These are phyloP conservation scores for Aspergillus olivimuriae DNA, from an alignment of 495 filamentous ascomycete genomes.

Conservation along the genomic window DNA sequence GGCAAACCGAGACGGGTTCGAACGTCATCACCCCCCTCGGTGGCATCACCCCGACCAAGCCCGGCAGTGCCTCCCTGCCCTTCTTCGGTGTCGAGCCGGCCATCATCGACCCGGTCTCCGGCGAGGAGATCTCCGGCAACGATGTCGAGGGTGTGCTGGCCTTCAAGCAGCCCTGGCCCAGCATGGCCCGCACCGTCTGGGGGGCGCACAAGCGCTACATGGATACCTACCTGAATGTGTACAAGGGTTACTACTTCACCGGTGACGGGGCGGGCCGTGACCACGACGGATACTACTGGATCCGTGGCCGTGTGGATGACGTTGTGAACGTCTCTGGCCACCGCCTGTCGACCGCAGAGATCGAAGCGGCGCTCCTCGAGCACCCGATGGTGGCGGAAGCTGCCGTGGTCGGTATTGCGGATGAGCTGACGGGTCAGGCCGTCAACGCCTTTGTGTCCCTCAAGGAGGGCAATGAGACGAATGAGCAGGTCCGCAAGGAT, in stretches of 20 bases:
- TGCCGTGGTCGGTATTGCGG: constrained; percentile 86
- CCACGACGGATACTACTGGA: constrained; percentile 99
- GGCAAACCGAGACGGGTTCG: constrained; percentile 99
- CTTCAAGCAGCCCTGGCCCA: constrained; percentile 98
- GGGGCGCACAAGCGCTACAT: constrained; percentile 97
- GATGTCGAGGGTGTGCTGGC: constrained; percentile 97
- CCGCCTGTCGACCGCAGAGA: constrained; percentile 93
- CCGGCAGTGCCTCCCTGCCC: constrained; percentile 49
- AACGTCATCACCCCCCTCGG: constrained; percentile 66
- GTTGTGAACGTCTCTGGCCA: constrained; percentile 98
- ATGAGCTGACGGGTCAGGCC: constrained; percentile 92
- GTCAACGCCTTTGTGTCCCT: constrained; percentile 95
- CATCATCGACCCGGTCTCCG: constrained; percentile 95
- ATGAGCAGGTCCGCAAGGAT: constrained; percentile 83
- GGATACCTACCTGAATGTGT: constrained; percentile 97
- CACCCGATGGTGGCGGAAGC: constrained; percentile 81
- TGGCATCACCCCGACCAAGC: constrained; percentile 51
- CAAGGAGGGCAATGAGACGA: constrained; percentile 76
- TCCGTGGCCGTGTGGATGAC: constrained; percentile 96
- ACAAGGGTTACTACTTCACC: constrained; percentile 99
- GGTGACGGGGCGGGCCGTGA: constrained; percentile 96
- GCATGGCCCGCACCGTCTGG: constrained; percentile 98
- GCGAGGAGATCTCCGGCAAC: constrained; percentile 89
- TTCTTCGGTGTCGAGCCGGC: constrained; percentile 99
- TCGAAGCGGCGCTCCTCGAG: constrained; percentile 93